Base-by-base conservation (phyloP, 2,329 filamentous ascomycete genomes). In the Aquanectria penicillioides region DNA sequence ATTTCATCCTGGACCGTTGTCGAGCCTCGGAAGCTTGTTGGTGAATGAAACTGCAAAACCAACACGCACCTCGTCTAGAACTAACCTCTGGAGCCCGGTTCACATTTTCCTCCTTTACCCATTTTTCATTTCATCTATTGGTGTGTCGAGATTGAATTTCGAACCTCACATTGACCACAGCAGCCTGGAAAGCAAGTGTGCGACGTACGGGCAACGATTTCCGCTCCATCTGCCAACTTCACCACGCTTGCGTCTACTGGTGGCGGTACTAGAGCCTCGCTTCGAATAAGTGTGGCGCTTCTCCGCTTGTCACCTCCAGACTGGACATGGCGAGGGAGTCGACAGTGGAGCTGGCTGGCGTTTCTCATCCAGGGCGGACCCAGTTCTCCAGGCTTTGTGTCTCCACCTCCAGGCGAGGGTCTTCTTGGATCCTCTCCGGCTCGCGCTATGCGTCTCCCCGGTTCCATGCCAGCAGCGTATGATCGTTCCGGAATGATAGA, bases 361-460 rank as follows among this genome's bases (percentile, higher is more conserved):
- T 34, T 37, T 44, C 29, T 44, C 29, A 25, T 38, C 33, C 44
- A 44, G 31, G 44, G 28, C 37, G 31, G 48, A 37, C 22, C 43
- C n/a, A 37, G 56, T 41, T 28, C 41, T 34, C 43, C 34, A 60
- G 23, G 29, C 41, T 36, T 52, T 40, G 10, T 6, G 25, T 52
- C 33, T 13, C 36, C 46, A 53, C 44, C 12, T 17, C 50, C 25
- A 44, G 22, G 17, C 43, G 34, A 50, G 28, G 23, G 15, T 17
- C 26, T 12, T 33, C 33, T 38, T 34, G 23, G 29, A 29, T 49
- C 36, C 37, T 49, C 28, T 51, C 50, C 47, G 55, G 47, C 36
- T 63, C 28, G 25, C 34, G 25, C 12, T 11, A 44, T 36, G 44
- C 26, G 26, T 13, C 28, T 47, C 43, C 62, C 54, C 26, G 37